phyloP scores from a whole-genome alignment of 2,329 filamentous ascomycete species.

The Pezicula carpinea region DNA sequence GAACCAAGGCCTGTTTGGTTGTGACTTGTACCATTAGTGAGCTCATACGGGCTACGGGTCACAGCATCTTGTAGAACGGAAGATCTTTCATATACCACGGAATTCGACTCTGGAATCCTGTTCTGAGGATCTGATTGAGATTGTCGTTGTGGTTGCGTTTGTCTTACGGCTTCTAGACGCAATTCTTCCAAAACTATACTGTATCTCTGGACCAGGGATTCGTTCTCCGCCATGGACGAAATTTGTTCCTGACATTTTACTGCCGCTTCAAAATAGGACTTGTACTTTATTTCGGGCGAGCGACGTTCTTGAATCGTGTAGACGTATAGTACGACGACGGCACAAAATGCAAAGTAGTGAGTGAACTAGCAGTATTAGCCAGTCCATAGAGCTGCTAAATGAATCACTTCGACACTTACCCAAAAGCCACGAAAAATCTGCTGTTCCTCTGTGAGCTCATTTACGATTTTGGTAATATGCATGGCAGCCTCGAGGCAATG shows the following conservation, averaged over 20 bases:
- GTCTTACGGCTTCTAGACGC: conserved; percentile 19
- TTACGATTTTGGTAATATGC: conserved; percentile 33
- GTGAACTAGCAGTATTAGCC: conserved; percentile 24
- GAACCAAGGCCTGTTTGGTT: background rate
- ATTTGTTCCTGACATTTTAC: conserved; percentile 37
- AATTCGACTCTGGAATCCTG: background rate
- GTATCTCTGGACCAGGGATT: conserved; percentile 37
- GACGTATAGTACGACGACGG: conserved; percentile 40
- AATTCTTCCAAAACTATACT: conserved; percentile 37
- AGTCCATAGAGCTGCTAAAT: background rate
- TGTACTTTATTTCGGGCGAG: conserved; percentile 23
- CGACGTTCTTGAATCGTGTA: conserved; percentile 36
- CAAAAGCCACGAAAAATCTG: conserved; percentile 38
- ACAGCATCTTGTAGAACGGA: no score
- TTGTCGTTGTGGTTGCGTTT: conserved; percentile 4
- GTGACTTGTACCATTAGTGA: no score
- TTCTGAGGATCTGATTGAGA: background rate
- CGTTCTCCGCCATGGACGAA: conserved; percentile 30
- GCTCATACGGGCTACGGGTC: no score
- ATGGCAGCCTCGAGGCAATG: conserved; percentile 36
- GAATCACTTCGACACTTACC: conserved; percentile 22
- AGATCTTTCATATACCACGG: no score
- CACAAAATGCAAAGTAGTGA: conserved; percentile 41
- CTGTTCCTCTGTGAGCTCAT: conserved; percentile 31
- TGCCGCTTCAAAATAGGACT: conserved; percentile 32